Evolutionary conservation across 2,329 filamentous ascomycete genomes (phyloP), one percentile per base, ranked within the genome.

Genomic region (Chaetomium sp.): DNA sequence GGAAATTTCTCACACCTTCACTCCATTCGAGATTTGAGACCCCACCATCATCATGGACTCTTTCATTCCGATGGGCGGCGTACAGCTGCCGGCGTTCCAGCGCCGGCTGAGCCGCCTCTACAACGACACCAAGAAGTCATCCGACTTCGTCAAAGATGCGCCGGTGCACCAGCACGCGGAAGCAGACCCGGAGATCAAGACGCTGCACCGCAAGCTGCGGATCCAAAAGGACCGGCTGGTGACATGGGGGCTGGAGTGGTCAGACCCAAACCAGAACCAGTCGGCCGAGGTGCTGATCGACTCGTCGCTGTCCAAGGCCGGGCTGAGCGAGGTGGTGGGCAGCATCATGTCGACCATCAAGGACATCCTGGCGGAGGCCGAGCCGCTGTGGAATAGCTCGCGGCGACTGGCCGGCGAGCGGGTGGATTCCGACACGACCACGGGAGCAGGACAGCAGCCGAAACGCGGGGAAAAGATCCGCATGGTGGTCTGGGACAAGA

Each of bases 161-260:
- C 78, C 78, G 19, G 19, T 27, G 19, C 19, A 27, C 61, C 84
- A 78, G 70, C 82, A 82, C 67, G 73, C 80, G 64, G 75, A 86
- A 66, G 61, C 60, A 51, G 78, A 85, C 67, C 86, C 87, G 32
- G 86, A 89, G 61, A 81, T 88, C 67, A 83, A 85, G 65, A 79
- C 80, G 12, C 74, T 91, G 36, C 86, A 91, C 68, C 84, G 87
- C 60, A 89, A 89, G 68, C 80, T 90, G 61, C 81, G 86, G 60
- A 90, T 91, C 62, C 88, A 91, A 65, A 89, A 89, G 68, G 87
- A 91, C 72, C 79, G 88, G 12, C 76, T 91, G 47, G 84, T 89
- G 56, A 86, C 84, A 58, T 92, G 88, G 88, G 88, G 88, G 0
- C 74, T 90, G 52, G 86, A 90, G 69, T 92, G 88, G 88, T 88